These are phyloP conservation scores for Colletotrichum simmondsii DNA, from an alignment of 2,329 filamentous ascomycete genomes.

Conservation along the genomic window DNA sequence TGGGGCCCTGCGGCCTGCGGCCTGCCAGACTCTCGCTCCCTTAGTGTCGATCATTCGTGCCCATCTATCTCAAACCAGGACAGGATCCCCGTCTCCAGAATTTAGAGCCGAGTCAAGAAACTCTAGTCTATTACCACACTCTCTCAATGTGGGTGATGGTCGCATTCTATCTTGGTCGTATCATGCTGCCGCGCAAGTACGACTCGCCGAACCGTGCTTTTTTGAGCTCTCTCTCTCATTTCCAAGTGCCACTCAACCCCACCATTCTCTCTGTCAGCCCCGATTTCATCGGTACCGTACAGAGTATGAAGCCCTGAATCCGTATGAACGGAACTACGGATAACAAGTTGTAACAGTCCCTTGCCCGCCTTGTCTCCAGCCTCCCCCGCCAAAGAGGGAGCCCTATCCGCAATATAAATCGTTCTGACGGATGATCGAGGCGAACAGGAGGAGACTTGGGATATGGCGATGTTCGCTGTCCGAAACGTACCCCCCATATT, in stretches of 20 bases:
- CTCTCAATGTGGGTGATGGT: neutral
- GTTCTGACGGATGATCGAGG: neutral
- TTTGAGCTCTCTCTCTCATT: neutral
- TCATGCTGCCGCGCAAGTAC: neutral
- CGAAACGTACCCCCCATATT: neutral
- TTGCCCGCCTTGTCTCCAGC: neutral
- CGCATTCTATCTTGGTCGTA: neutral
- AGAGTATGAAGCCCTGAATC: neutral
- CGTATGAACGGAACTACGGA: neutral
- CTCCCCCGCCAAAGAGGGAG: neutral
- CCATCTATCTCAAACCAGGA: neutral
- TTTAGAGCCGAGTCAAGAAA: slow-evolving; percentile 5
- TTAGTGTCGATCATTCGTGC: neutral
- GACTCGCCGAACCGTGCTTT: neutral
- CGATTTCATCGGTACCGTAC: neutral
- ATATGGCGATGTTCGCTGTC: neutral
- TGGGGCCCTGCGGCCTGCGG: neutral
- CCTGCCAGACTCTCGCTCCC: neutral
- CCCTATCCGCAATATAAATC: neutral
- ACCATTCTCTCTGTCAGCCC: neutral
- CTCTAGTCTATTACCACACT: neutral
- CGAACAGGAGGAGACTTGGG: neutral
- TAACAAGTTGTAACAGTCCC: neutral
- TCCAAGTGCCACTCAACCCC: neutral
- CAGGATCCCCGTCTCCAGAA: neutral